Evolutionary conservation across 1,139 yeast genomes (phyloP).

Genomic region (Eremothecium cymbalariae): DNA sequence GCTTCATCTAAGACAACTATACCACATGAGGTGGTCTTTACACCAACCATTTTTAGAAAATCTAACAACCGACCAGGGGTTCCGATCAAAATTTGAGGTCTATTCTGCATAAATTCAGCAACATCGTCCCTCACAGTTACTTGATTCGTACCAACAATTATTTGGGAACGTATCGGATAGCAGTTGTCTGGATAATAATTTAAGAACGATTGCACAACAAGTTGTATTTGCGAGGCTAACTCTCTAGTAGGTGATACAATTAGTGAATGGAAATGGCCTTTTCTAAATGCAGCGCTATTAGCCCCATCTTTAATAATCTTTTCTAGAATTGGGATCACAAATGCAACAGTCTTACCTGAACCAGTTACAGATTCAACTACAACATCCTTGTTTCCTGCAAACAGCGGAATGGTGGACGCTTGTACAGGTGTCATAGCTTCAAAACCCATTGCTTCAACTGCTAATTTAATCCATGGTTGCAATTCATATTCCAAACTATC

Average conservation of each 20-base stretch:
- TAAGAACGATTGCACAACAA: constrained; percentile 55
- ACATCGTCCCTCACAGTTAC: constrained; percentile 64
- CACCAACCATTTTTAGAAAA: constrained; percentile 44
- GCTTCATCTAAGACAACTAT: constrained; percentile 86
- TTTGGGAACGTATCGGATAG: constrained; percentile 49
- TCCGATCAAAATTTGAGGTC: constrained; percentile 74
- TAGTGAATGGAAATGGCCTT: constrained; percentile 63
- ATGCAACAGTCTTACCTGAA: constrained; percentile 89
- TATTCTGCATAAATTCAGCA: constrained; percentile 42
- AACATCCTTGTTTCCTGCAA: constrained; percentile 85
- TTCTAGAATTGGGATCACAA: constrained; percentile 73
- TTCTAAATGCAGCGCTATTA: constrained; percentile 33
- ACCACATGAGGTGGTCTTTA: constrained; percentile 56
- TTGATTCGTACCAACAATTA: constrained; percentile 67
- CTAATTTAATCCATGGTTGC: constrained; percentile 43
- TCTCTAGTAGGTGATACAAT: constrained; percentile 89
- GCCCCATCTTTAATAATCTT: constrained; percentile 38
- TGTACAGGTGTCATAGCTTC: constrained; percentile 93
- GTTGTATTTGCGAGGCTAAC: constrained; percentile 72
- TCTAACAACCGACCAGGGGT: constrained; percentile 90
- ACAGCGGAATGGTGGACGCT: constrained; percentile 86
- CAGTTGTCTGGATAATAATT: constrained; percentile 48
- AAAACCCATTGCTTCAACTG: constrained; percentile 66
- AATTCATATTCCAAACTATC: constrained; percentile 30
- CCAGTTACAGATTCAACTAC: constrained; percentile 97